A percentile compares a stretch with the other conserved stretches of the same genome.
Evolutionary conservation across 106 monocot genomes (phyloP).

Genomic region (Ottelia alismoides): DNA sequence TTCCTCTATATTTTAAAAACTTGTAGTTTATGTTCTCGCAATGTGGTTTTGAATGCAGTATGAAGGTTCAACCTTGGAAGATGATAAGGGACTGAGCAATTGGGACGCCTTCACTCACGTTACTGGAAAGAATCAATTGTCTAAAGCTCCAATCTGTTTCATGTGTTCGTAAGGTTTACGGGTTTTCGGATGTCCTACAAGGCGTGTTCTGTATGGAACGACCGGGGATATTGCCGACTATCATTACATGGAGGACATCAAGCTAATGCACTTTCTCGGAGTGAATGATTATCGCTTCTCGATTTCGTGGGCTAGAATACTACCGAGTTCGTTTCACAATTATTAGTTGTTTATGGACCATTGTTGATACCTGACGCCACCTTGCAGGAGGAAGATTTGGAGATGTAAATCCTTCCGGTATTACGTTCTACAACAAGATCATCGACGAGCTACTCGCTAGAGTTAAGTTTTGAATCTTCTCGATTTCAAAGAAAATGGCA

Average conservation of each 20-base stretch:
- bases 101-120: conserved; percentile 1
- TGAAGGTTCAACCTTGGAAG: background rate
- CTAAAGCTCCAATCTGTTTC: no score
- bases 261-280: conserved; percentile 37
- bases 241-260: conserved; percentile 36
- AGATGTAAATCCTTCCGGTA: conserved; percentile 25
- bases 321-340: conserved; percentile 40
- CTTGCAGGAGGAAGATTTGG: conserved; percentile 40
- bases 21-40: no score
- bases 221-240: conserved; percentile 37
- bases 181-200: no score
- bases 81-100: background rate
- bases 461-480: no score
- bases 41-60: no score
- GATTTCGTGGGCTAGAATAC: conserved; percentile 49
- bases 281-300: conserved; percentile 42
- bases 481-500: no score
- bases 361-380: no score
- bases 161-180: no score
- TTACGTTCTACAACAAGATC: conserved; percentile 39
- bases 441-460: conserved; percentile 24
- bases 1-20: no score
- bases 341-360: no score
- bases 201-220: background rate
- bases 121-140: background rate